These are phyloP conservation scores for Arthrobotrys sinensis DNA, from an alignment of 2,329 filamentous ascomycete genomes.

Conservation along the genomic window DNA sequence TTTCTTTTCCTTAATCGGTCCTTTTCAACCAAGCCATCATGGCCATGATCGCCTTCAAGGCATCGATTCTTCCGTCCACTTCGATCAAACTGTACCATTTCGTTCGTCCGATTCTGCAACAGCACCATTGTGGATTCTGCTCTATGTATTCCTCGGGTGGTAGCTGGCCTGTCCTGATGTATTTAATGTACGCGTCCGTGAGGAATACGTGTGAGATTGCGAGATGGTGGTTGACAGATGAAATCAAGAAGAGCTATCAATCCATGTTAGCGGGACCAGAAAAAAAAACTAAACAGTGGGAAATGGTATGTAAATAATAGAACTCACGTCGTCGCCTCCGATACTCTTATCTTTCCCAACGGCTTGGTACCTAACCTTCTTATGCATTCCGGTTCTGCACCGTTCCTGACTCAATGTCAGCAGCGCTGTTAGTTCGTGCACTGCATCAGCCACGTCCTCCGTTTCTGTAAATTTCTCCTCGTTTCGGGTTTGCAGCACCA, in stretches of 20 bases:
- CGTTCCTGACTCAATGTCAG: slow-evolving; percentile 48
- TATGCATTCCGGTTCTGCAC: slow-evolving; percentile 25
- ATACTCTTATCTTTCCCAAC: slow-evolving; percentile 35
- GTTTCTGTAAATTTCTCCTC: slow-evolving; percentile 53
- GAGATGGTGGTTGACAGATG: slow-evolving; percentile 63
- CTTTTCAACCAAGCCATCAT: slow-evolving; percentile 63
- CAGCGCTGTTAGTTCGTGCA: slow-evolving; percentile 50
- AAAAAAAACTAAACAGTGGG: not conserved
- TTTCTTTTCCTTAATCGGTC: slow-evolving; percentile 46
- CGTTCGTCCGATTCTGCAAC: slow-evolving; percentile 62
- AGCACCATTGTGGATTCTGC: slow-evolving; percentile 58
- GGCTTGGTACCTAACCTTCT: slow-evolving; percentile 39
- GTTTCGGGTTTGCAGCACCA: slow-evolving; percentile 53
- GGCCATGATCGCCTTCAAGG: slow-evolving; percentile 61
- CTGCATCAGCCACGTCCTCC: slow-evolving; percentile 47
- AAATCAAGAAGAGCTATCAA: slow-evolving; percentile 63
- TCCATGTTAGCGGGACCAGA: not conserved
- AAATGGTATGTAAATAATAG: not conserved
- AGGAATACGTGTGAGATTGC: slow-evolving; percentile 63
- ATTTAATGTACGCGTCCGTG: slow-evolving; percentile 63
- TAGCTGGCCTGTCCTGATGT: slow-evolving; percentile 63
- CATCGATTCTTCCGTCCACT: slow-evolving; percentile 62
- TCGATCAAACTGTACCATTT: slow-evolving; percentile 63
- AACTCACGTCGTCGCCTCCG: slow-evolving; percentile 53
- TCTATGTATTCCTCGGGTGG: slow-evolving; percentile 39